Base-by-base conservation (phyloP, 257 asterid species). In the Paulownia fortunei region DNA sequence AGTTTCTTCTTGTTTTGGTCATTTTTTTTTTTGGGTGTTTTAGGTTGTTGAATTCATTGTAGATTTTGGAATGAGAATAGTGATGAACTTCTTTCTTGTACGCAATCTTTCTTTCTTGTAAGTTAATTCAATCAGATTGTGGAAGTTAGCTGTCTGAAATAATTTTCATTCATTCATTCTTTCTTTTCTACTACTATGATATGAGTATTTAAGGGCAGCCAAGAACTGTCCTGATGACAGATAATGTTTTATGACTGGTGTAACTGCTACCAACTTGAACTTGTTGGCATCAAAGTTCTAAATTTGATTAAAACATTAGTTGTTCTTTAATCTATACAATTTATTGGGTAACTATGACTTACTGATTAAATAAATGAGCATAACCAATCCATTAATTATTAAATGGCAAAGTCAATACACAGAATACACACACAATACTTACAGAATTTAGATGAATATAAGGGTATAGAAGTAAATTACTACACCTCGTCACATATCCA, bases 11-110 rank as follows among this genome's bases (percentile, higher is more conserved):
- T 10, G 16, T 59, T 62, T 27, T 36, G 8, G 24, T 2, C 8
- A 13, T 7, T 52, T 12, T 10, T 13, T 63, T 52, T 74, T 34
- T 5, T 41, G 32, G 58, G 47, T 15, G 21, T 3, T 42, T 44
- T 41, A 63, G 18, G 12, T 24, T 69, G 54, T 36, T 42, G 21
- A 36, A 70, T 34, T 72, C 63, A 55, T 46, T 70, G 72, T 44
- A 73, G 27, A 44, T 39, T 80, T 23, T 54, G 39, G 47, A 27
- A 21, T 42, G n/a, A 41, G 42, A 63, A 54, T 54, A 42, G 56
- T 56, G 13, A 12, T 69, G 69, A 26, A 3, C 36, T 37, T 60
- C 18, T 74, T 59, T 46, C 46, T 56, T 67, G 8, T 52, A 27
- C 1, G 30, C 11, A 39, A 15, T 76, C 19, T 44, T 73, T 15